Conservation (phyloP, 2,329 filamentous ascomycete species). For the Lasiodiplodia gonubiensis region DNA sequence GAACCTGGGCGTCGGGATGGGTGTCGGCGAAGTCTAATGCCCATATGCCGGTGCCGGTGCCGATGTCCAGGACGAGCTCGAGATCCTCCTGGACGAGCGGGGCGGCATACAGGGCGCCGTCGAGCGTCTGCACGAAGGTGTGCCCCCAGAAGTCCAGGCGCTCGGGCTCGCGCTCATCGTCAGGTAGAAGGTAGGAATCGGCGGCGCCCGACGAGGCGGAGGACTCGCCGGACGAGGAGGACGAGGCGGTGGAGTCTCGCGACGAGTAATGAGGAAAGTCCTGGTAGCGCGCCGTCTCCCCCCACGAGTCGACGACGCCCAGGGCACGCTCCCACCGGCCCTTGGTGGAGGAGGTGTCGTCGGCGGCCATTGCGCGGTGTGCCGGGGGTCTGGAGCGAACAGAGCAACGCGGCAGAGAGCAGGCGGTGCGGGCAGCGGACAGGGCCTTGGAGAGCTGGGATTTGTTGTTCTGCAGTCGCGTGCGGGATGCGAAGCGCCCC, state of each 20-base stretch:
- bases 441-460: slow-evolving; percentile 2
- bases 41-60: slow-evolving; percentile 45
- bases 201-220: slow-evolving; percentile 44
- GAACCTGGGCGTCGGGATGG: slow-evolving; percentile 40
- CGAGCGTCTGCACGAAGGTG: slow-evolving; percentile 45
- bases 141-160: slow-evolving; percentile 41
- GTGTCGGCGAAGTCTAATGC: slow-evolving; percentile 44
- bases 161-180: slow-evolving; percentile 42
- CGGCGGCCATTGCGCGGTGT: slow-evolving; percentile 14
- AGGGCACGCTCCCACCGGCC: slow-evolving; percentile 24
- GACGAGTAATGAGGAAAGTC: neutral
- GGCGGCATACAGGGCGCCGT: slow-evolving; percentile 44
- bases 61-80: slow-evolving; percentile 38
- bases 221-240: slow-evolving; percentile 49
- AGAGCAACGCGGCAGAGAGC: neutral
- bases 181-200: slow-evolving; percentile 40
- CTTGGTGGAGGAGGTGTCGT: slow-evolving; percentile 17
- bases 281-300: slow-evolving; percentile 3
- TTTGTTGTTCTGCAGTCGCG: slow-evolving; percentile 18
- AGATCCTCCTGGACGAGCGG: slow-evolving; percentile 33
- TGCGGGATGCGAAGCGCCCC: neutral
- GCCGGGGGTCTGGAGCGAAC: neutral
- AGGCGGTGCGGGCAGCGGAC: slow-evolving; percentile 17
- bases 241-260: slow-evolving; percentile 38
- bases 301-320: slow-evolving; percentile 19